Conservation (phyloP, 2,329 filamentous ascomycete genomes). For the Xylariaceae sp. region DNA sequence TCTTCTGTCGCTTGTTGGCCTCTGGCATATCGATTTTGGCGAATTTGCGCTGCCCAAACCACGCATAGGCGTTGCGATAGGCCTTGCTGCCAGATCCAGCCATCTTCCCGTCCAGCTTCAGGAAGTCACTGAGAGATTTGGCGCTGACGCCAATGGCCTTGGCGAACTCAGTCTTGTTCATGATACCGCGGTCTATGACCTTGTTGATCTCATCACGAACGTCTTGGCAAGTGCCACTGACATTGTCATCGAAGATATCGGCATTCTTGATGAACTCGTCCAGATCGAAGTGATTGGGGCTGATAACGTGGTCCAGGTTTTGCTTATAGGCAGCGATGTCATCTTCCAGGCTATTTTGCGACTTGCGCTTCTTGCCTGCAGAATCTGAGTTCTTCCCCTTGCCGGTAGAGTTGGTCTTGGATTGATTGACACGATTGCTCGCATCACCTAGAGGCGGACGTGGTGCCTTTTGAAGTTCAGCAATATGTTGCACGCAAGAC, state of each 20-base stretch:
- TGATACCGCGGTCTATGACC: slow-evolving; percentile 20
- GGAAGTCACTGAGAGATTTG: slow-evolving; percentile 14
- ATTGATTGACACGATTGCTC: neutral
- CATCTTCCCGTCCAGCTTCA: slow-evolving; percentile 14
- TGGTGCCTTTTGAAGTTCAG: neutral
- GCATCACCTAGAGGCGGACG: neutral
- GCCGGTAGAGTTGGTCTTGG: neutral
- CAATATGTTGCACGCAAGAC: too few relatives aligned
- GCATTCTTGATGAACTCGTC: neutral
- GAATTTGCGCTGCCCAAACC: slow-evolving; percentile 23
- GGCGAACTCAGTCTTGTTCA: slow-evolving; percentile 24
- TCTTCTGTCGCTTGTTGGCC: slow-evolving; percentile 22
- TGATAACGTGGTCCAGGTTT: slow-evolving; percentile 18
- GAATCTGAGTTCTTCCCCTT: neutral
- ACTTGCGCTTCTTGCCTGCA: slow-evolving; percentile 24
- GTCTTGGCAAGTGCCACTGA: slow-evolving; percentile 7
- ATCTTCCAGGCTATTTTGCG: slow-evolving; percentile 21
- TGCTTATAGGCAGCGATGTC: slow-evolving; percentile 28
- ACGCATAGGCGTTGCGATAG: slow-evolving; percentile 18
- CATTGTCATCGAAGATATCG: too few relatives aligned
- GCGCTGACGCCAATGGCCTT: slow-evolving; percentile 13
- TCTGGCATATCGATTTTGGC: slow-evolving; percentile 24
- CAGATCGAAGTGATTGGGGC: slow-evolving; percentile 7
- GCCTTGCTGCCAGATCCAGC: slow-evolving; percentile 9
- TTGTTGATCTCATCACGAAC: slow-evolving; percentile 22